These are phyloP conservation scores for Lanmaoa rubissima DNA, from an alignment of 768 basidiomycete genomes.

Conservation along the genomic window DNA sequence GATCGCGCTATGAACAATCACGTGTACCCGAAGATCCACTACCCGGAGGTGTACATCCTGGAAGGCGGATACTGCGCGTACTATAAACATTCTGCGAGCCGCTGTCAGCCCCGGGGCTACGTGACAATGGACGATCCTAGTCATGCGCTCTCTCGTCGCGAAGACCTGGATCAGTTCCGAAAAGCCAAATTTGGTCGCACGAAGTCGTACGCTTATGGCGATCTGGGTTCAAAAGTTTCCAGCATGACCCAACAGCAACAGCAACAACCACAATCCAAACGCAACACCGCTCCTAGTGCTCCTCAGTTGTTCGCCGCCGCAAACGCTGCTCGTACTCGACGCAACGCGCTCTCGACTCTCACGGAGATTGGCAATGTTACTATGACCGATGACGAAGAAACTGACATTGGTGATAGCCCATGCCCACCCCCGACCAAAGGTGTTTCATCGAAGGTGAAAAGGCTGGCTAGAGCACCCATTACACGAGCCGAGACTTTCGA, in stretches of 20 bases:
- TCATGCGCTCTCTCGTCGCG: constrained; percentile 74
- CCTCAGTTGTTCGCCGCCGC: constrained; percentile 66
- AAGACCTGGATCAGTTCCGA: constrained; percentile 91
- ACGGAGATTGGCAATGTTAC: constrained; percentile 64
- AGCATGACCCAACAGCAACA: constrained; percentile 38
- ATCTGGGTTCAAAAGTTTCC: constrained; percentile 47
- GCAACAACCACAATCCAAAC: constrained; percentile 48
- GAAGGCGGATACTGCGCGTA: constrained; percentile 95
- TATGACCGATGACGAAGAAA: constrained; percentile 71
- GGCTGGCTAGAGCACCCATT: constrained; percentile 47
- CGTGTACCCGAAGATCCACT: constrained; percentile 88
- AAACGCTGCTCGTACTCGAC: constrained; percentile 63
- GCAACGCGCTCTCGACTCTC: constrained; percentile 61
- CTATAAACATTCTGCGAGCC: constrained; percentile 62
- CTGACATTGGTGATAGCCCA: constrained; percentile 81
- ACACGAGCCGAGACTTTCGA: constrained; percentile 69
- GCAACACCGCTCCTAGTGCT: constrained; percentile 64
- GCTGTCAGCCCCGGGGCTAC: constrained; percentile 82
- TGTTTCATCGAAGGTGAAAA: constrained; percentile 55
- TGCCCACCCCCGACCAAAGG: constrained; percentile 77
- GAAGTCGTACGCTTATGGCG: constrained; percentile 92
- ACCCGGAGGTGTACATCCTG: constrained; percentile 94
- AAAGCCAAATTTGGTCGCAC: constrained; percentile 85
- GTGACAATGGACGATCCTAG: constrained; percentile 94
- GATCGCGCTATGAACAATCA: constrained; percentile 89